Percentiles rank a stretch among this genome's conserved stretches.
Conservation (phyloP, 371 early-diverging fungal species). For the Circinella umbellata region DNA sequence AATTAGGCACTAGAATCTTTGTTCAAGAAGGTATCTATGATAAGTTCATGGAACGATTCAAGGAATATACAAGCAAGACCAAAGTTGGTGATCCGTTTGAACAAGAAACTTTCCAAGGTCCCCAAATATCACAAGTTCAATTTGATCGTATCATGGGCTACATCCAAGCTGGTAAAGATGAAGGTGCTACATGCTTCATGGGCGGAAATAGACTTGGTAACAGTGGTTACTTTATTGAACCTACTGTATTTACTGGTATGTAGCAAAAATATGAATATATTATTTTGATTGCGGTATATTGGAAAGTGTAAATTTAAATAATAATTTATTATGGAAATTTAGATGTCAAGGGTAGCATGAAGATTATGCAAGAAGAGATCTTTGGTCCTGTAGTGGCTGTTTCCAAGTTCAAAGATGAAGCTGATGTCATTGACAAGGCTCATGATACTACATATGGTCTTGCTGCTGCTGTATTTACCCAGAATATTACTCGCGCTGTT, state of each 20-base stretch:
- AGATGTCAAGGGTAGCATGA: constrained; percentile 54
- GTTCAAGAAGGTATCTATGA: constrained; percentile 62
- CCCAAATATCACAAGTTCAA: constrained; percentile 77
- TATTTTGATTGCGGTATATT: background rate
- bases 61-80: constrained; percentile 57
- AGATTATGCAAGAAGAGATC: constrained; percentile 72
- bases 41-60: constrained; percentile 67
- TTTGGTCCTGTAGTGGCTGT: constrained; percentile 83
- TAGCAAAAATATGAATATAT: background rate
- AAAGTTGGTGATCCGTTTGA: constrained; percentile 69
- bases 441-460: constrained; percentile 78
- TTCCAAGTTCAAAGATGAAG: constrained; percentile 65
- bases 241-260: constrained; percentile 48
- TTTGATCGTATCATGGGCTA: constrained; percentile 70
- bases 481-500: constrained; percentile 71
- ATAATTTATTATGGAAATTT: background rate
- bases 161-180: constrained; percentile 51
- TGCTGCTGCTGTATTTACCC: constrained; percentile 84
- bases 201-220: constrained; percentile 54
- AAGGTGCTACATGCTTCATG: constrained; percentile 53
- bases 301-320: too few relatives aligned
- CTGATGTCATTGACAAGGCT: constrained; percentile 74
- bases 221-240: constrained; percentile 57
- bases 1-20: constrained; percentile 71
- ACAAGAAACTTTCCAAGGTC: constrained; percentile 67